Evolutionary conservation across 75 land plant genomes (phyloP), one percentile per base, ranked within the genome.

Genomic region (Adiantum capillusveneris): DNA sequence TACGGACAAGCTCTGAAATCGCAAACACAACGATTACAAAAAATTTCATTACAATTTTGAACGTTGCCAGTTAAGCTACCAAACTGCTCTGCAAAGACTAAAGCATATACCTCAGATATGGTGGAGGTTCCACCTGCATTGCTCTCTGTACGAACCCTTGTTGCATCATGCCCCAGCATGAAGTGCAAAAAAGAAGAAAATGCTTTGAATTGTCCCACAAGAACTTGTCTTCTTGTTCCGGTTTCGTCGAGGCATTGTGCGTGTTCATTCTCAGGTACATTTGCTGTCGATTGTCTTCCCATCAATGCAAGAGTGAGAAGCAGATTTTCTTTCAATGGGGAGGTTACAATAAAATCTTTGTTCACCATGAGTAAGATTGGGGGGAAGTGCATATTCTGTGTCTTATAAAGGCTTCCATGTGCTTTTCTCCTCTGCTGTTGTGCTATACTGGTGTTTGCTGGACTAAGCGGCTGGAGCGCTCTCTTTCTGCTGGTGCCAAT

Each of bases 111-210:
- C 78, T 77, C 79, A 24, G 79, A 77, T 22, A 77, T 77, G 46
- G 79, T 72, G 18, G 79, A 77, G 21, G 76, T 72, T 12, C 79
- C 79, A 24, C 79, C 79, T 0, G 79, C 79, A 63, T 77, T 77
- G 31, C 54, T 22, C 57, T 77, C 79, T 29, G 56, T 62, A 11
- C 50, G 52, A 46, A 77, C 76, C 16, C 79, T 71, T 25, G 20
- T 62, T 19, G 79, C 79, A 67, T 77, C 79, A 26, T 39, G 65
- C 9, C 79, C 77, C 45, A 77, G 27, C 30, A 42, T 34, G 60
- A 77, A 77, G 37, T 45, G 44, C 51, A 51, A 11, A 59, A 67
- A 63, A 3, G 79, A 73, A 17, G 77, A 68, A 44, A 77, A 29
- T 24, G 79, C 79, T 21, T 46, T 65, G 49, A 77, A 67, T 30